phyloP scores from a whole-genome alignment of 176 grass and related monocot species.

The Alopecurus myosuroides region DNA sequence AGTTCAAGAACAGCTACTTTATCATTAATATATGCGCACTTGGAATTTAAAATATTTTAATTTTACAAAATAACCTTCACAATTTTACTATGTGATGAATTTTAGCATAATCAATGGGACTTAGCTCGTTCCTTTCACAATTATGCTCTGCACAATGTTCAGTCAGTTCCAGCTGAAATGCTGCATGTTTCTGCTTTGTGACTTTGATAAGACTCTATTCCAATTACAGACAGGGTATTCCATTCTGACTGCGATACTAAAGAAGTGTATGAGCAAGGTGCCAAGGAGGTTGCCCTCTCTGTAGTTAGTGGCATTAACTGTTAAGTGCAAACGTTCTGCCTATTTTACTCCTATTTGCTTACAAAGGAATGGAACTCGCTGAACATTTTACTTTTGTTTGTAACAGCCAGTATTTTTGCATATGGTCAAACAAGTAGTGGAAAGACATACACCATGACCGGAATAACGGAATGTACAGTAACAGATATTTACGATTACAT shows the following conservation, averaged over 20 bases:
- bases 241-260: constrained; percentile 58
- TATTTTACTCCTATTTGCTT: constrained; percentile 12
- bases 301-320: constrained; percentile 97
- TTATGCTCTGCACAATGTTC: constrained; percentile 15
- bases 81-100: not conserved
- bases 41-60: not conserved
- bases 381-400: not conserved
- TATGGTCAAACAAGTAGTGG: constrained; percentile 99
- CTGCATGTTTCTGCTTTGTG: not conserved
- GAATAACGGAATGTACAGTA: constrained; percentile 84
- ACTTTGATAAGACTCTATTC: constrained; percentile 19
- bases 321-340: constrained; percentile 37
- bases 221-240: constrained; percentile 77
- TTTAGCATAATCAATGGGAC: not conserved
- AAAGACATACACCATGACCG: constrained; percentile 97
- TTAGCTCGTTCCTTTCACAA: constrained; percentile 21
- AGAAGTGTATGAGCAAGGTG: constrained; percentile 75
- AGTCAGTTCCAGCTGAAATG: constrained; percentile 13
- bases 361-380: constrained; percentile 10
- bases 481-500: constrained; percentile 97
- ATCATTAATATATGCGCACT: not conserved
- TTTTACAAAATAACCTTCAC: not conserved
- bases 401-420: constrained; percentile 88
- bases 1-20: not conserved
- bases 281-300: constrained; percentile 85